A percentile compares a stretch with the other conserved stretches of the same genome.
Evolutionary conservation across 768 basidiomycete genomes (phyloP).

Genomic region (Phaeotremella fagi): DNA sequence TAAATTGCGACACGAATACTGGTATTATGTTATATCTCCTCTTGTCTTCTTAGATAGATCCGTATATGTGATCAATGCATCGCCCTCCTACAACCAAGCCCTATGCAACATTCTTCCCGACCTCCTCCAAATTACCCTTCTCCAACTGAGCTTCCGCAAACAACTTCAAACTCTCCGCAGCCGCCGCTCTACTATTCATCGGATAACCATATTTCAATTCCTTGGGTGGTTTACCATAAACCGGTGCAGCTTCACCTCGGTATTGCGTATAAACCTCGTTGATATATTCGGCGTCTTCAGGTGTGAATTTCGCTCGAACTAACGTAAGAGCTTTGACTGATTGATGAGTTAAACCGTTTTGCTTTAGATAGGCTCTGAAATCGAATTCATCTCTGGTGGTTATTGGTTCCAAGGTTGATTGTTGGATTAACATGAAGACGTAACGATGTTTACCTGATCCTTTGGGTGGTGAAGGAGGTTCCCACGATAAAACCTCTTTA

Average conservation of each 20-base stretch:
- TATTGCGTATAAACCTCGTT: slow-evolving; percentile 1
- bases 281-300: slow-evolving; percentile 7
- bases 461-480: slow-evolving; percentile 86
- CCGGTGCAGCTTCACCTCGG: slow-evolving; percentile 17
- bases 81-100: too few relatives aligned
- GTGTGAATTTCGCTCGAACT: slow-evolving; percentile 10
- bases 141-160: slow-evolving; percentile 4
- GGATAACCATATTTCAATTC: slow-evolving; percentile 30
- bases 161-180: slow-evolving; percentile 6
- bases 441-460: slow-evolving; percentile 92
- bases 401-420: slow-evolving; percentile 42
- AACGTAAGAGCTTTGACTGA: slow-evolving; percentile 14
- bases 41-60: too few relatives aligned
- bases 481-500: slow-evolving; percentile 54
- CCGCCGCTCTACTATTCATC: slow-evolving; percentile 9
- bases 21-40: too few relatives aligned
- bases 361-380: slow-evolving; percentile 6
- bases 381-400: slow-evolving; percentile 12
- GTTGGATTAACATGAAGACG: slow-evolving; percentile 67
- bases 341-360: background rate
- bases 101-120: too few relatives aligned
- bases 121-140: background rate
- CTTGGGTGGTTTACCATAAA: slow-evolving; percentile 31
- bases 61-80: too few relatives aligned
- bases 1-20: too few relatives aligned